phyloP scores from a whole-genome alignment of 805 yeast genomes.

The Saccharomycodes ludwigii region DNA sequence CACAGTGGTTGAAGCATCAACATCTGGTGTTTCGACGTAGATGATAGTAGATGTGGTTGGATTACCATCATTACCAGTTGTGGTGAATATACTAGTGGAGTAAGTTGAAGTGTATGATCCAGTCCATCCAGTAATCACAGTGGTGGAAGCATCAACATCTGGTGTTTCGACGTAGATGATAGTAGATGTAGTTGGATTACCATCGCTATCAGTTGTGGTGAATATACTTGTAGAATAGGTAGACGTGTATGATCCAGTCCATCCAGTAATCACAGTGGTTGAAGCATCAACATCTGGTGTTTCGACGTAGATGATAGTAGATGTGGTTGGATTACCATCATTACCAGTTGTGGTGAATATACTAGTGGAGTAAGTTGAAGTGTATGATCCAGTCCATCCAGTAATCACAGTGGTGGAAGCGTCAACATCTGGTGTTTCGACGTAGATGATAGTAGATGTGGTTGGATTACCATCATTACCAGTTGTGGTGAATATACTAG shows the following conservation, averaged over 20 bases:
- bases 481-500: too few relatives aligned
- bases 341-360: conserved; percentile 4
- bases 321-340: conserved; percentile 7
- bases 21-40: conserved; percentile 9
- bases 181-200: too few relatives aligned
- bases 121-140: too few relatives aligned
- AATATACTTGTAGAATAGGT: too few relatives aligned
- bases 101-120: too few relatives aligned
- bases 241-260: conserved; percentile 3
- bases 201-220: too few relatives aligned
- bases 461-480: too few relatives aligned
- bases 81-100: conserved; percentile 3
- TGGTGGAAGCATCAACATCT: too few relatives aligned
- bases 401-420: conserved; percentile 2
- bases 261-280: conserved; percentile 5
- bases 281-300: conserved; percentile 4
- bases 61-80: conserved; percentile 6
- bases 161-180: too few relatives aligned
- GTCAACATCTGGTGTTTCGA: too few relatives aligned
- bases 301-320: conserved; percentile 7
- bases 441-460: too few relatives aligned
- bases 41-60: conserved; percentile 7
- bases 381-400: conserved; percentile 5
- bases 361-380: conserved; percentile 4
- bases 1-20: too few relatives aligned